Percentiles rank a stretch among this genome's conserved stretches.
These are phyloP conservation scores for Aspergillus tanneri DNA, from an alignment of 2,329 filamentous ascomycete genomes.

Conservation along the genomic window DNA sequence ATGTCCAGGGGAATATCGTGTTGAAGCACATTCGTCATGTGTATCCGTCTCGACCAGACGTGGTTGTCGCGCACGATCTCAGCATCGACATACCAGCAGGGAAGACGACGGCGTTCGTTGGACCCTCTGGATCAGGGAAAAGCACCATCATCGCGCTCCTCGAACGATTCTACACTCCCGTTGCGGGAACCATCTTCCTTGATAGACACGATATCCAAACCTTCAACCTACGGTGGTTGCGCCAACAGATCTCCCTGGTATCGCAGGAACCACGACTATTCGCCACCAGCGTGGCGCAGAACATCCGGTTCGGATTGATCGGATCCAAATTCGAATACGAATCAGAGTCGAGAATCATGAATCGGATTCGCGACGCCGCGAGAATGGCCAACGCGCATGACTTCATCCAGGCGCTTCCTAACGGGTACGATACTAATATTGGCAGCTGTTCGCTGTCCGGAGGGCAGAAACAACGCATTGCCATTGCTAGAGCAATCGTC, in stretches of 20 bases:
- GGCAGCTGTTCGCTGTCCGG: conserved; percentile 17
- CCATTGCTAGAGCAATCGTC: conserved; percentile 77
- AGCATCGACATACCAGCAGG: conserved; percentile 47
- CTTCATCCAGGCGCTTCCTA: conserved; percentile 71
- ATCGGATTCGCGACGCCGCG: conserved; percentile 21
- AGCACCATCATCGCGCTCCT: conserved; percentile 51
- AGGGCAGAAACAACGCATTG: conserved; percentile 73
- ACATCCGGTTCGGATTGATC: conserved; percentile 61
- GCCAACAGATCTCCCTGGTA: conserved; percentile 70
- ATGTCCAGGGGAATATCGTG: conserved; percentile 35
- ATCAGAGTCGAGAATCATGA: conserved; percentile 51
- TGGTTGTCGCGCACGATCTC: conserved; percentile 45
- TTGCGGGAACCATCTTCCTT: conserved; percentile 52
- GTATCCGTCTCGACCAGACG: conserved; percentile 49
- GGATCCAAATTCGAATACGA: conserved; percentile 68
- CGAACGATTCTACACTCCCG: conserved; percentile 59
- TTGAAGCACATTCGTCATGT: conserved; percentile 47
- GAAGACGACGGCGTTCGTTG: conserved; percentile 58
- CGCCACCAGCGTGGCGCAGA: conserved; percentile 75
- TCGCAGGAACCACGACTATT: conserved; percentile 85
- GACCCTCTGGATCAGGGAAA: conserved; percentile 50
- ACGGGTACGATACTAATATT: conserved; percentile 45
- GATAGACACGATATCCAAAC: conserved; percentile 73
- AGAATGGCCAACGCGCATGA: conserved; percentile 64
- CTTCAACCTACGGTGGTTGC: conserved; percentile 63